Percentiles rank a stretch among this genome's conserved stretches.
Evolutionary conservation across 2,329 filamentous ascomycete species (phyloP).

Genomic region (Phialophora chinensis): DNA sequence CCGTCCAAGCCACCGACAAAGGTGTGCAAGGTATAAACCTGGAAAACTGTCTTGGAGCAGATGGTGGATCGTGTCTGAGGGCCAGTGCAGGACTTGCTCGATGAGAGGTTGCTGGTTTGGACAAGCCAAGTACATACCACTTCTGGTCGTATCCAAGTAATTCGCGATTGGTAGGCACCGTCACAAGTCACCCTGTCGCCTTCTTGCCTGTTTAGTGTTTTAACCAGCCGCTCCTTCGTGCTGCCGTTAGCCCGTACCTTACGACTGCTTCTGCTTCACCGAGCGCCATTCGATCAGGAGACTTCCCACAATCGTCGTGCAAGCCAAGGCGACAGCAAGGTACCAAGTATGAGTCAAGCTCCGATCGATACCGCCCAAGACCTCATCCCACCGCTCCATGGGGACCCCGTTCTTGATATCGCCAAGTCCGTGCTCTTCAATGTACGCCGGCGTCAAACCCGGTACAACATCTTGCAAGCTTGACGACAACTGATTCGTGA

Average conservation of each 20-base stretch:
- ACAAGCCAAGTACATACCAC: neutral
- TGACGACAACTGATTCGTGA: neutral
- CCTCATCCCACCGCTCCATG: neutral
- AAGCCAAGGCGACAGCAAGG: constrained; percentile 1
- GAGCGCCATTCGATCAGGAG: neutral
- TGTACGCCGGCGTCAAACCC: neutral
- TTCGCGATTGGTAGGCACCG: neutral
- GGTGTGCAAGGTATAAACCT: neutral
- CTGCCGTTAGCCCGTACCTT: neutral
- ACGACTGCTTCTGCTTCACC: constrained; percentile 2
- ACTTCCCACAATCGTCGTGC: neutral
- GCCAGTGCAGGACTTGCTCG: neutral
- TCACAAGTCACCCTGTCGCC: neutral
- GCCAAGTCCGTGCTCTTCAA: constrained; percentile 3
- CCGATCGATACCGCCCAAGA: neutral
- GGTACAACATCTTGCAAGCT: neutral
- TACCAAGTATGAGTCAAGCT: constrained; percentile 8
- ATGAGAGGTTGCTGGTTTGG: neutral
- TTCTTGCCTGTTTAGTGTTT: neutral
- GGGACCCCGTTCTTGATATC: neutral
- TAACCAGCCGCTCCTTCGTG: neutral
- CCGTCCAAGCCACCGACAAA: neutral
- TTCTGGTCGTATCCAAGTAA: neutral
- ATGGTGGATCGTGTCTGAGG: neutral
- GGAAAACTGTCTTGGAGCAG: neutral